Evolutionary conservation across 1,284 basidiomycete genomes (phyloP), one percentile per base, ranked within the genome.

Genomic region (Naganishia sp.): DNA sequence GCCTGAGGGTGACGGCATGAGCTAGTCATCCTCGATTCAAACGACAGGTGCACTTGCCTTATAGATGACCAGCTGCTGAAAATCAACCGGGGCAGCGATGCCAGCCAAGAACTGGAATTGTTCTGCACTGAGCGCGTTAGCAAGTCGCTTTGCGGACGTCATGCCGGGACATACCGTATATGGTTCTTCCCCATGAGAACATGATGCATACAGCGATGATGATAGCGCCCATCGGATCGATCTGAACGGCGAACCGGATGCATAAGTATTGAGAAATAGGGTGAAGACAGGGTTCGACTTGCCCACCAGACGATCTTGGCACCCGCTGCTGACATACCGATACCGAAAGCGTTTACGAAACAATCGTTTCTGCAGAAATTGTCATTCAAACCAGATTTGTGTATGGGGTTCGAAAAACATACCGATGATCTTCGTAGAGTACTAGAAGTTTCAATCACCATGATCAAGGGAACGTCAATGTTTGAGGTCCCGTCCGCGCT

Each of bases 391-490:
- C n/a, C 5, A 53, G 9, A 3, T 52, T 43, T 53, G 15, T n/a
- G 23, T 4, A 42, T 18, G n/a, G 42, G 45, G 18, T n/a, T 49
- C 50, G 43, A 16, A 7, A 18, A n/a, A 43, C 69, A 76, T 71
- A 93, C 78, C 92, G 83, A 73, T 97, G 94, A 75, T 97, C 94
- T 77, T 96, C 92, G 90, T 92, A 98, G 28, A 98, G 84, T 5
- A 97, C 88, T 61, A 6, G 15, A 23, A 16, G 3, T 31, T 36
- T 3, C 3, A 23, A 16, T 4, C 10, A 39, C 13, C 36, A 39
- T 9, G 10, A 39, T 39, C 6, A 7, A 39, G 9, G 5, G 13
- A 23, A 25, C 23, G 31, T 59, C 25, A 45, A 46, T 57, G 15
- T 25, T 15, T 7, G 13, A 2, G 7, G 28, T 31, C 9, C 6